Percentiles rank a stretch among this genome's conserved stretches.
These are phyloP conservation scores for Panus rudis DNA, from an alignment of 768 basidiomycete genomes.

Conservation along the genomic window DNA sequence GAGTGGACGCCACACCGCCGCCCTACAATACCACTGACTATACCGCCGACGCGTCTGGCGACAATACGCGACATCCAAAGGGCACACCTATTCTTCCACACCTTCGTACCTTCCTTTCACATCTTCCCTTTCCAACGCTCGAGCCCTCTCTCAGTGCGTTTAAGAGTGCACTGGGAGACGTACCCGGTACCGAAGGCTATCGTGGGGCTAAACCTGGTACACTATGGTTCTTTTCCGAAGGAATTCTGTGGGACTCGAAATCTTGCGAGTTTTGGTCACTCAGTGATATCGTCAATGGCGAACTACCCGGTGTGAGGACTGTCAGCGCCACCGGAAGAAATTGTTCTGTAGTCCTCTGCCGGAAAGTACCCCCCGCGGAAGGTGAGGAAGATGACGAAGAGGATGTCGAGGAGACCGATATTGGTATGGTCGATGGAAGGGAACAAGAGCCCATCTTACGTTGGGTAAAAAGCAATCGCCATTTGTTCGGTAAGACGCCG, in stretches of 20 bases:
- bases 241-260: conserved; percentile 69
- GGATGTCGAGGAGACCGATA: conserved; percentile 52
- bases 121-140: conserved; percentile 36
- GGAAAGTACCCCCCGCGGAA: conserved; percentile 28
- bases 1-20: conserved; percentile 52
- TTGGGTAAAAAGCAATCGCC: conserved; percentile 56
- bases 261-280: conserved; percentile 74
- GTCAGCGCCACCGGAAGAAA: conserved; percentile 61
- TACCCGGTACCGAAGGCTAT: conserved; percentile 61
- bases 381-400: conserved; percentile 31
- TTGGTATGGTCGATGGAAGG: conserved; percentile 64
- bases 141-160: conserved; percentile 48
- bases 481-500: conserved; percentile 35
- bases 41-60: conserved; percentile 21
- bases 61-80: conserved; percentile 31
- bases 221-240: conserved; percentile 63
- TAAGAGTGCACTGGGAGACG: conserved; percentile 40
- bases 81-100: conserved; percentile 44
- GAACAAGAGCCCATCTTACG: conserved; percentile 59
- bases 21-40: conserved; percentile 37
- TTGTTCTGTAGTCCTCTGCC: conserved; percentile 49
- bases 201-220: conserved; percentile 65
- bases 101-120: conserved; percentile 45
- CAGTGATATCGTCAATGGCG: conserved; percentile 38
- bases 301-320: conserved; percentile 33